Conservation (phyloP, 169 alveolate species). For the Eimeria brunetti region DNA sequence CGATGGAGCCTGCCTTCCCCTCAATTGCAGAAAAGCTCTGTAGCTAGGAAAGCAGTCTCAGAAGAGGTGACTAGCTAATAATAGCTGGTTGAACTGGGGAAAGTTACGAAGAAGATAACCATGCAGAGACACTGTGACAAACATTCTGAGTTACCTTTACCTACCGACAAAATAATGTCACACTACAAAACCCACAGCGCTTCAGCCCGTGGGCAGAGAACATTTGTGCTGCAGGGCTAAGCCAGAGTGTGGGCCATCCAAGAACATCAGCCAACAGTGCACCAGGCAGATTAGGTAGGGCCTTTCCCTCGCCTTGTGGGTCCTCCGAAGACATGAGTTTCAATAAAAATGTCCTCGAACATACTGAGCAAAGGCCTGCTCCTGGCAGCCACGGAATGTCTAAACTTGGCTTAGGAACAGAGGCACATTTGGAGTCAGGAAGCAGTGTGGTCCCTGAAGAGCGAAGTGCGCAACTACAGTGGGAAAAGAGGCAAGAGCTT, state of each 20-base stretch:
- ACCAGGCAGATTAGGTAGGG: neutral
- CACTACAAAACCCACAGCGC: neutral
- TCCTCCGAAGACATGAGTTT: neutral
- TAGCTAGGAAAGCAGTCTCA: neutral
- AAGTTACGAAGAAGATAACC: no score
- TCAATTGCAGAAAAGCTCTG: neutral
- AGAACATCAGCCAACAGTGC: neutral
- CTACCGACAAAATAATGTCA: neutral
- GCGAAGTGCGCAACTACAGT: neutral
- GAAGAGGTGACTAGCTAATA: no score
- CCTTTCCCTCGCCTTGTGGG: neutral
- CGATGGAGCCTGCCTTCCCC: neutral
- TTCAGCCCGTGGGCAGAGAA: neutral
- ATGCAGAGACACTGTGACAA: neutral
- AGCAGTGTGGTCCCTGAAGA: neutral
- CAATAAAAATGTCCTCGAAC: neutral
- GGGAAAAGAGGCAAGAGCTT: neutral
- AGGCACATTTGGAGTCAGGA: neutral
- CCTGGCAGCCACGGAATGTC: neutral
- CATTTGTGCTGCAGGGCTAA: slow-evolving; percentile 1
- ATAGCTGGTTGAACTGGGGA: no score
- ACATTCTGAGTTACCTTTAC: neutral
- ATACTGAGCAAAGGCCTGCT: neutral
- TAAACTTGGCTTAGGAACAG: neutral
- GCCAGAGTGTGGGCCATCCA: neutral